These are phyloP conservation scores for Phytophthora pseudosyringae DNA, from an alignment of 352 stramenopile genomes.

Conservation along the genomic window DNA sequence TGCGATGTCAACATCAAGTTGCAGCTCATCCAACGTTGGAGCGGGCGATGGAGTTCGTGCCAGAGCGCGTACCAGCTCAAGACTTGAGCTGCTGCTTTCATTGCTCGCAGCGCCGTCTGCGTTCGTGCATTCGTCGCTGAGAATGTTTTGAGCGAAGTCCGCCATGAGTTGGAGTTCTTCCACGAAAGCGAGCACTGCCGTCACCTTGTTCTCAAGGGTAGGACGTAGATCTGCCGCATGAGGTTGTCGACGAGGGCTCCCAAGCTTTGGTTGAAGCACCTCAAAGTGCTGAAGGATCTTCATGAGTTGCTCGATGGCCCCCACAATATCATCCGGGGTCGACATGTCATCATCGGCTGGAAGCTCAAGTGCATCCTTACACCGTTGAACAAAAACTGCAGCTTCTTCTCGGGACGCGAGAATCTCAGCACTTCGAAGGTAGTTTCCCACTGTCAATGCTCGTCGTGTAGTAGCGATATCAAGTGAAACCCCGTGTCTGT, in stretches of 20 bases:
- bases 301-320: slow-evolving; percentile 48
- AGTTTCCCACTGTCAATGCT: not conserved
- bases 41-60: slow-evolving; percentile 44
- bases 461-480: too few species aligned
- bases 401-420: slow-evolving; percentile 26
- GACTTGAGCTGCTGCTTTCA: slow-evolving; percentile 51
- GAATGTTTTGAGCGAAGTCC: slow-evolving; percentile 65
- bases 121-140: slow-evolving; percentile 53
- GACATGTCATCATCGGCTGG: not conserved
- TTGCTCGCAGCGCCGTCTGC: slow-evolving; percentile 34
- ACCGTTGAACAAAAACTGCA: slow-evolving; percentile 33
- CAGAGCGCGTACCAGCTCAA: slow-evolving; percentile 35
- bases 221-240: slow-evolving; percentile 11
- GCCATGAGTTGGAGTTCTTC: slow-evolving; percentile 65
- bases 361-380: slow-evolving; percentile 30
- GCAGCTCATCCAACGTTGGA: slow-evolving; percentile 24
- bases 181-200: slow-evolving; percentile 53
- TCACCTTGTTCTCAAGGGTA: slow-evolving; percentile 43
- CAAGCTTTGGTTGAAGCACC: slow-evolving; percentile 39
- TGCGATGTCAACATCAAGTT: slow-evolving; percentile 29
- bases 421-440: slow-evolving; percentile 33
- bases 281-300: slow-evolving; percentile 51
- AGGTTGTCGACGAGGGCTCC: slow-evolving; percentile 26
- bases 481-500: not conserved
- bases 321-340: slow-evolving; percentile 31